Evolutionary conservation across 352 stramenopile genomes (phyloP).

Genomic region (Phytopythium montanum): DNA sequence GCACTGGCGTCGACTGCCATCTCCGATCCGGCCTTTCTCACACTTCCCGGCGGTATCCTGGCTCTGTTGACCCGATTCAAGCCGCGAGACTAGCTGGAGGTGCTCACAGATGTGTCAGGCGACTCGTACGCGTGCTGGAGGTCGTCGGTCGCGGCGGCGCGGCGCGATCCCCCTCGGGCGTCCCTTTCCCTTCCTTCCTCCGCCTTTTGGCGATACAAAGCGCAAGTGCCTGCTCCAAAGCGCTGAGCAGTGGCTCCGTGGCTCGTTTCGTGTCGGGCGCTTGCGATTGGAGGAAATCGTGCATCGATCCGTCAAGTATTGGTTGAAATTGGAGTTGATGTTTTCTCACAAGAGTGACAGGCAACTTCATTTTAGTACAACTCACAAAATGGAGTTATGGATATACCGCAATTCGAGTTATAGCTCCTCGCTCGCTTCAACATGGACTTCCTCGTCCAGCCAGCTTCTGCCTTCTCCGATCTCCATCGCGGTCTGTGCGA

Average conservation of each 20-base stretch:
- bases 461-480: not conserved
- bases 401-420: not conserved
- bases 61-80: not conserved
- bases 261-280: not conserved
- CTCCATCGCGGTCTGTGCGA: not conserved
- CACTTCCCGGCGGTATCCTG: not conserved
- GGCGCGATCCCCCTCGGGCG: not conserved
- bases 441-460: not conserved
- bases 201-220: conserved; percentile 3
- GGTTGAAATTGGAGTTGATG: not conserved
- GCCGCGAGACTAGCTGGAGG: too few species aligned
- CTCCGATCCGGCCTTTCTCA: not conserved
- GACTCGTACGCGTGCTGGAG: not conserved
- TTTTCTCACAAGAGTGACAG: not conserved
- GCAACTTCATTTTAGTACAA: not conserved
- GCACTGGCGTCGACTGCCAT: conserved; percentile 12
- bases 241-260: not conserved
- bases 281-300: not conserved
- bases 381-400: not conserved
- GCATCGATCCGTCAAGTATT: not conserved
- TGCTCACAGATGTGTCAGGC: too few species aligned
- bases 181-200: conserved; percentile 3
- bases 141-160: not conserved
- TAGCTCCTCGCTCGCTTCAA: not conserved
- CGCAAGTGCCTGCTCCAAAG: not conserved